Conservation (phyloP, 176 grass and related monocot genomes). For the Raddia guianensis region DNA sequence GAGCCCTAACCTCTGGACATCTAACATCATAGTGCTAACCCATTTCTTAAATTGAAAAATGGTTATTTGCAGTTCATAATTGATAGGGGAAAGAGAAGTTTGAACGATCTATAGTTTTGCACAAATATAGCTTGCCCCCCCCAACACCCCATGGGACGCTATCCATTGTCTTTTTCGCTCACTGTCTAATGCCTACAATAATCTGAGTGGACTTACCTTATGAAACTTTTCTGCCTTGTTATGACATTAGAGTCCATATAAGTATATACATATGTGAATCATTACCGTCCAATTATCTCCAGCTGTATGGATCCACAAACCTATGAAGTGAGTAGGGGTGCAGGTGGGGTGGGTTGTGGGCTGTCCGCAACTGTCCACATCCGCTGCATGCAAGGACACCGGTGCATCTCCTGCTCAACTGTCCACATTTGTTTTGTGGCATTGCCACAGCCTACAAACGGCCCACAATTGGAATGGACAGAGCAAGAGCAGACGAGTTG, state of each 20-base stretch:
- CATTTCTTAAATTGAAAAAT: slow-evolving; percentile 6
- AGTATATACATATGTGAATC: slow-evolving; percentile 5
- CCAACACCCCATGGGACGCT: not conserved
- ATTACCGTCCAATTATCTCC: slow-evolving; percentile 26
- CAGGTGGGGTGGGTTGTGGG: too few species aligned
- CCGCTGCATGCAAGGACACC: too few species aligned
- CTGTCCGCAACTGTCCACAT: too few species aligned
- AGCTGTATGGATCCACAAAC: slow-evolving; percentile 16
- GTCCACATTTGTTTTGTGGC: too few species aligned
- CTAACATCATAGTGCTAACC: not conserved
- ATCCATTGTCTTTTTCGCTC: slow-evolving; percentile 22
- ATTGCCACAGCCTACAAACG: too few species aligned
- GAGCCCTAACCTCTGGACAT: not conserved
- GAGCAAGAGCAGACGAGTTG: too few species aligned
- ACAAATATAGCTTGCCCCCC: not conserved
- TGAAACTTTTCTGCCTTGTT: slow-evolving; percentile 20
- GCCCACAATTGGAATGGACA: too few species aligned
- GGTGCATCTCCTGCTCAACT: too few species aligned
- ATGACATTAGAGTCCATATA: slow-evolving; percentile 3
- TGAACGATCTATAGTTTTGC: slow-evolving; percentile 2
- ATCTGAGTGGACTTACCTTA: slow-evolving; percentile 3
- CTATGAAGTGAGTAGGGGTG: not conserved
- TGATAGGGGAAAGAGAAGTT: not conserved
- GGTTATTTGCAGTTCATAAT: not conserved
- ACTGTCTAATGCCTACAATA: not conserved